These are phyloP conservation scores for Pythium monospermum DNA, from an alignment of 352 stramenopile species.

Conservation along the genomic window DNA sequence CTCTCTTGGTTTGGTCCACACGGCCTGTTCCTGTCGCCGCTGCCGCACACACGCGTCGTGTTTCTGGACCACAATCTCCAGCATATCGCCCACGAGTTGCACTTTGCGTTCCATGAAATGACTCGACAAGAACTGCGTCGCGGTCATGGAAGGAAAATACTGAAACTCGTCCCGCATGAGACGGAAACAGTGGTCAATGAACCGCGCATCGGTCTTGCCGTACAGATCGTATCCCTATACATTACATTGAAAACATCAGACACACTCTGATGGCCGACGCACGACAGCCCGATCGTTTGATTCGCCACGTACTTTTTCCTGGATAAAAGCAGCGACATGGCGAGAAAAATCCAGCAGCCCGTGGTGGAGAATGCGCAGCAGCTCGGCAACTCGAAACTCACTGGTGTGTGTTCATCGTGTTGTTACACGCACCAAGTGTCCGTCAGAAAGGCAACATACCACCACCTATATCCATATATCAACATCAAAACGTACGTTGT, in stretches of 20 bases:
- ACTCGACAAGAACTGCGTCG: constrained; percentile 54
- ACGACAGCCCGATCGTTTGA: neutral
- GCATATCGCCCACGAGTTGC: constrained; percentile 46
- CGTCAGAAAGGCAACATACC: neutral
- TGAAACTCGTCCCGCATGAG: constrained; percentile 68
- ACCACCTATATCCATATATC: neutral
- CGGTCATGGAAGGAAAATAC: constrained; percentile 59
- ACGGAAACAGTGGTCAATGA: constrained; percentile 69
- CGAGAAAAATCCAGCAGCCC: constrained; percentile 71
- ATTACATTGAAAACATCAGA: too few relatives aligned
- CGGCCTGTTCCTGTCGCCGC: constrained; percentile 39
- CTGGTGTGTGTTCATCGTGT: neutral
- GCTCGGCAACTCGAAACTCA: constrained; percentile 19
- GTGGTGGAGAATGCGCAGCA: constrained; percentile 68
- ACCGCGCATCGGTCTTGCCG: constrained; percentile 72
- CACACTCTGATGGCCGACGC: neutral
- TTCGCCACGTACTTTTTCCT: constrained; percentile 25
- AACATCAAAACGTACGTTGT: constrained; percentile 16
- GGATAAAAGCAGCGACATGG: constrained; percentile 48
- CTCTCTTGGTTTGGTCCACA: constrained; percentile 46
- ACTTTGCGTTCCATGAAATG: constrained; percentile 63
- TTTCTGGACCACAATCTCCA: constrained; percentile 40
- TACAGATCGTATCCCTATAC: constrained; percentile 59
- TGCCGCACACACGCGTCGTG: constrained; percentile 37
- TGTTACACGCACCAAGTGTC: too few relatives aligned